Evolutionary conservation across 768 basidiomycete species (phyloP).

Genomic region (Lepiota venenata): DNA sequence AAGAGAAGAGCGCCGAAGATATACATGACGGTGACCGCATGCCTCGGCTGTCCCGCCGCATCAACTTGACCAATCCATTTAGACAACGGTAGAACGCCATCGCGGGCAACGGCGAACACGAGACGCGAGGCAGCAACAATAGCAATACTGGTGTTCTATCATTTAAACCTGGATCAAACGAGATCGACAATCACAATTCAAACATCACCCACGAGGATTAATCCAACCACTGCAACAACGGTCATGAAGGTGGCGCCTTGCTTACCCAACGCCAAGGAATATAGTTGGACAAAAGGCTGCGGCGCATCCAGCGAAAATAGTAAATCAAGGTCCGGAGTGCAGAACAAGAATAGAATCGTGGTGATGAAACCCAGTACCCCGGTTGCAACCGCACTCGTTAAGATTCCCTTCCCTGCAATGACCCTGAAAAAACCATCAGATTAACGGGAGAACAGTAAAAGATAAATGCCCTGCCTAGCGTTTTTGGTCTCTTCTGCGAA

Average conservation of each 20-base stretch:
- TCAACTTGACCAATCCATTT: conserved; percentile 81
- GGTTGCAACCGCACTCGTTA: conserved; percentile 74
- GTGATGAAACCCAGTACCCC: conserved; percentile 78
- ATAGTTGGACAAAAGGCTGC: conserved; percentile 89
- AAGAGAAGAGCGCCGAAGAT: conserved; percentile 70
- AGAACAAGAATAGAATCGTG: conserved; percentile 80
- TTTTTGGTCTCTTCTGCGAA: conserved; percentile 89
- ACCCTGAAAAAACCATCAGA: conserved; percentile 39
- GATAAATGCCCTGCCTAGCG: conserved; percentile 46
- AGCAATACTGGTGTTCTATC: conserved; percentile 82
- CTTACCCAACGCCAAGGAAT: conserved; percentile 78
- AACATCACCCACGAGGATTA: conserved; percentile 62
- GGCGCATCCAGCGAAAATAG: conserved; percentile 78
- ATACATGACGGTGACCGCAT: conserved; percentile 87
- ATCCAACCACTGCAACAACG: conserved; percentile 74
- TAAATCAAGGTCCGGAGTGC: conserved; percentile 73
- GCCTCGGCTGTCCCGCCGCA: conserved; percentile 65
- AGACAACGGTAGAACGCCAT: conserved; percentile 85
- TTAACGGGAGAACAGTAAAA: neutral
- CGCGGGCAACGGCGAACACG: conserved; percentile 91
- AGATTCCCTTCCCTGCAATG: conserved; percentile 78
- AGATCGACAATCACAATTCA: neutral
- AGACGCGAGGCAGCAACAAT: conserved; percentile 88
- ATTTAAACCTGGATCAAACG: neutral
- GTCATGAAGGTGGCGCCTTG: conserved; percentile 87